phyloP scores from a whole-genome alignment of 192 early-diverging fungal genomes.

The Coemansia sp. region DNA sequence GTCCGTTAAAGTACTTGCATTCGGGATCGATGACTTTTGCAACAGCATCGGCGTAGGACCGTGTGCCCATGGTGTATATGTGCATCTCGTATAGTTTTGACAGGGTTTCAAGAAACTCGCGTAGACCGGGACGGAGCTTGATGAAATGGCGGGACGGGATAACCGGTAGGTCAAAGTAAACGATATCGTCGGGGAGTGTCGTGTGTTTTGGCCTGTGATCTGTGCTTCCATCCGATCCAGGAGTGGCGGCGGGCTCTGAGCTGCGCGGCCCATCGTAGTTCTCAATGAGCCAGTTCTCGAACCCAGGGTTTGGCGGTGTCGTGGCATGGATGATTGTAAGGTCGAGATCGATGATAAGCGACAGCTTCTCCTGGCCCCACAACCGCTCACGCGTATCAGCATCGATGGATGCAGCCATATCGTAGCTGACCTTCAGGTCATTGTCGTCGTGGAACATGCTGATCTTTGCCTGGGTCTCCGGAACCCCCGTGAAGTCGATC shows the following conservation, averaged over 20 bases:
- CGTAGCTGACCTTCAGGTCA: slow-evolving; percentile 68
- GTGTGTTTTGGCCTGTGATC: slow-evolving; percentile 2
- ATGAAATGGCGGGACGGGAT: slow-evolving; percentile 73
- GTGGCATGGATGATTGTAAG: slow-evolving; percentile 94
- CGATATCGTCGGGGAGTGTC: slow-evolving; percentile 63
- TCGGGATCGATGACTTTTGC: slow-evolving; percentile 86
- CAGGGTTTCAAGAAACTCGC: slow-evolving; percentile 73
- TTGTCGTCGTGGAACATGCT: slow-evolving; percentile 74
- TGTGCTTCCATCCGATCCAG: slow-evolving; percentile 2
- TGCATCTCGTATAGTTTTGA: slow-evolving; percentile 86
- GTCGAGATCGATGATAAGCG: slow-evolving; percentile 94
- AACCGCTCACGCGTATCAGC: slow-evolving; percentile 55
- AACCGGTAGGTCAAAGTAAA: slow-evolving; percentile 73
- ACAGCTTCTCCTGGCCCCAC: slow-evolving; percentile 68
- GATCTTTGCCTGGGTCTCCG: slow-evolving; percentile 68
- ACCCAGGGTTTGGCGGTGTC: slow-evolving; percentile 33
- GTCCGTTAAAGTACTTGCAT: slow-evolving; percentile 72
- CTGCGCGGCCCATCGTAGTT: slow-evolving; percentile 37
- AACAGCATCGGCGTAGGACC: slow-evolving; percentile 88
- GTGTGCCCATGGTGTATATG: slow-evolving; percentile 98
- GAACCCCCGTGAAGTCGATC: slow-evolving; percentile 36
- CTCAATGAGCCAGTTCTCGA: slow-evolving; percentile 43
- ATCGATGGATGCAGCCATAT: slow-evolving; percentile 23
- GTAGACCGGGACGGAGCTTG: slow-evolving; percentile 84
- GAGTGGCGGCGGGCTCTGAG: neutral